phyloP scores from a whole-genome alignment of 2,329 filamentous ascomycete species.

The Fusarium mundagurra region DNA sequence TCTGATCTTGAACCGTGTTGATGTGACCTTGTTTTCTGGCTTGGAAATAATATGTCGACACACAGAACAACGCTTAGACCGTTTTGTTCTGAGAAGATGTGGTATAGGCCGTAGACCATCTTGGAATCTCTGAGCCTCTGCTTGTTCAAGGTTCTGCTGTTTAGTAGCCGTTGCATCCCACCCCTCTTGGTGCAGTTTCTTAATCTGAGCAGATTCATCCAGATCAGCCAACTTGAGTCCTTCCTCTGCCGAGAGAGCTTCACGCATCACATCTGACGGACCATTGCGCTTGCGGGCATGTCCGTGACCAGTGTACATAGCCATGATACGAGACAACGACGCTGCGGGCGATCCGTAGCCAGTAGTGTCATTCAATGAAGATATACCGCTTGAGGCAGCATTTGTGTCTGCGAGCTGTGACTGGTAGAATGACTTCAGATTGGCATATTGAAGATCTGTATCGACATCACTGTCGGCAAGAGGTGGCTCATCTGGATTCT shows the following conservation, averaged over 20 bases:
- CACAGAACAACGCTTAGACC: constrained; percentile 89
- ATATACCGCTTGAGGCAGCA: constrained; percentile 60
- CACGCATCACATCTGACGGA: constrained; percentile 80
- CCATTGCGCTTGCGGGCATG: constrained; percentile 72
- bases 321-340: constrained; percentile 88
- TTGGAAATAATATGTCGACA: constrained; percentile 97
- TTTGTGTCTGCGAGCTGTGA: constrained; percentile 75
- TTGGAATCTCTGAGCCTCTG: constrained; percentile 69
- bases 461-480: constrained; percentile 62
- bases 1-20: constrained; percentile 91
- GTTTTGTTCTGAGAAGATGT: constrained; percentile 86
- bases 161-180: constrained; percentile 70
- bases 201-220: constrained; percentile 70
- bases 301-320: constrained; percentile 77
- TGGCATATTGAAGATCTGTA: constrained; percentile 76
- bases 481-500: constrained; percentile 51
- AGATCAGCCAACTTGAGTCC: constrained; percentile 73
- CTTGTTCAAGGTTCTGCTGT: constrained; percentile 60
- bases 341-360: constrained; percentile 82
- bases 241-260: constrained; percentile 76
- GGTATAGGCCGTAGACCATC: constrained; percentile 83
- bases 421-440: constrained; percentile 83
- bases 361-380: constrained; percentile 46
- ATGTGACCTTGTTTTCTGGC: constrained; percentile 89
- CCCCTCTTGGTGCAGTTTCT: constrained; percentile 65